Base-by-base conservation (phyloP, 371 early-diverging fungal genomes). In the Capniomyces stellatus region DNA sequence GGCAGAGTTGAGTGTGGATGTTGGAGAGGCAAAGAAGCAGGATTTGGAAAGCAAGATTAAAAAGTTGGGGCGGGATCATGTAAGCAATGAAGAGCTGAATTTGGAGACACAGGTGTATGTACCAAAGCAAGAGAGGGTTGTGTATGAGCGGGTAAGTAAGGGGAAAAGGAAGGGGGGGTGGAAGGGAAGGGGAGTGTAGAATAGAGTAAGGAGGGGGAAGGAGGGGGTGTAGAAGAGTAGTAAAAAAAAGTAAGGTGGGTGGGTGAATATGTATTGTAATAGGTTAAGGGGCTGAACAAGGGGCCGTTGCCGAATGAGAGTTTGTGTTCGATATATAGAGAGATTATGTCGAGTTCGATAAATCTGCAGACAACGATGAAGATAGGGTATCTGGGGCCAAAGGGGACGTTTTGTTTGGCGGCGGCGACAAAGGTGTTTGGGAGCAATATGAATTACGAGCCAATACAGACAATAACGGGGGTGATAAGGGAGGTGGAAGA, bases 341-440 rank as follows among this genome's bases (percentile, higher is more conserved):
- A 89, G 71, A 83, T 89, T 64, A 89, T 89, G 87, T 88, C 89
- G 1, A 87, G 89, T 0, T 85, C 87, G 8, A 85, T 90, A 54
- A 81, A 87, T 3, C 71, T 89, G 25, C 87, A 44, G 27, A 27
- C 21, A n/a, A 23, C n/a, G 25, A 27, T 49, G 3, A 49, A 27
- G 28, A 76, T 95, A 27, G 89, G 87, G 18, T 93, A 84, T 60
- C 76, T 96, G 13, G 96, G 96, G 2, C 93, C 96, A 2, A 73
- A 77, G 1, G 96, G 93, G 29, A 84, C 90, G n/a, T 91, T 85
- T 68, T 77, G 92, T n/a, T 87, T 91, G 62, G 86, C 89, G 65
- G 87, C 86, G 2, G 89, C 92, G n/a, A 67, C 69, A 54, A 70
- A 76, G 31, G 72, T 82, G 35, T 86, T 93, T 58, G 91, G 88